Conservation (phyloP, 495 filamentous ascomycete genomes). For the Cryomyces minteri region DNA sequence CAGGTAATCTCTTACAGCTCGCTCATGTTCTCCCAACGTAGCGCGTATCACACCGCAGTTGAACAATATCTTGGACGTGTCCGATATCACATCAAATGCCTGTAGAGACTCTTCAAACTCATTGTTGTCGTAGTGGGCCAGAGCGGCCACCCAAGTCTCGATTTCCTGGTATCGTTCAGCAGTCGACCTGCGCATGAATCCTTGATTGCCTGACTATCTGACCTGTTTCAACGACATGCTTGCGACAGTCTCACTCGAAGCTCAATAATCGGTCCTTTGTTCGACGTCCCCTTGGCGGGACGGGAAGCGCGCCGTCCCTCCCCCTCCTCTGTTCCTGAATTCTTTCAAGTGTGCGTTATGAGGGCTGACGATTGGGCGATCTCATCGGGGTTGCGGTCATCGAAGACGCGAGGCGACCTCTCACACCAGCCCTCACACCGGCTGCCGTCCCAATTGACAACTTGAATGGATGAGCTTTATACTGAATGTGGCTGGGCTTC, state of each 20-base stretch:
- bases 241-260: background rate
- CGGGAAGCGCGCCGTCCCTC: background rate
- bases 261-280: too few relatives aligned
- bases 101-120: conserved; percentile 78
- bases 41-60: conserved; percentile 98
- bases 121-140: conserved; percentile 86
- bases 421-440: background rate
- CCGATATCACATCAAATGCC: conserved; percentile 69
- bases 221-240: conserved; percentile 65
- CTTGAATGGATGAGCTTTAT: too few relatives aligned
- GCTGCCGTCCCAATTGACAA: too few relatives aligned
- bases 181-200: conserved; percentile 4
- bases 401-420: background rate
- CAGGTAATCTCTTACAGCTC: conserved; percentile 47
- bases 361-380: background rate
- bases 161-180: conserved; percentile 53
- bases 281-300: background rate
- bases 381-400: background rate
- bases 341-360: background rate
- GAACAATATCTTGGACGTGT: conserved; percentile 97
- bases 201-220: conserved; percentile 1
- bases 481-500: too few relatives aligned
- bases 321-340: background rate
- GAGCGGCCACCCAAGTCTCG: conserved; percentile 90
- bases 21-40: conserved; percentile 88